phyloP scores from a whole-genome alignment of 495 filamentous ascomycete species.

The Aspergillus funiculosus region DNA sequence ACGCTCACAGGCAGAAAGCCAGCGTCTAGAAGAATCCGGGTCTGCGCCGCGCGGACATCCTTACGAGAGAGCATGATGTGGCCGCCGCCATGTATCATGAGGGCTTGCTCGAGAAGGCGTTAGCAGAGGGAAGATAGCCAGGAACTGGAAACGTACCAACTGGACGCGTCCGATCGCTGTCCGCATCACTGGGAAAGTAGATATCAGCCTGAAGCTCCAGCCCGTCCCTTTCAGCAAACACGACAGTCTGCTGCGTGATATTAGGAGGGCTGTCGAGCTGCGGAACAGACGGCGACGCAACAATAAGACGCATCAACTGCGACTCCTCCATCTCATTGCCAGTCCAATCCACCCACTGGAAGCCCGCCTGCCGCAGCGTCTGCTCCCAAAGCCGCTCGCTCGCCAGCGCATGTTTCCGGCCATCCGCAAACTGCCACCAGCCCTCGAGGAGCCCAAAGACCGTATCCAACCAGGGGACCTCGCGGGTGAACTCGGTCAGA shows the following conservation, averaged over 20 bases:
- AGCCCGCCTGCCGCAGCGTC: constrained; percentile 28
- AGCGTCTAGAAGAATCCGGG: constrained; percentile 27
- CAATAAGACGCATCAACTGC: background rate
- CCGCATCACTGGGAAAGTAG: constrained; percentile 30
- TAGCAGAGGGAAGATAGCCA: constrained; percentile 10
- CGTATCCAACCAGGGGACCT: constrained; percentile 37
- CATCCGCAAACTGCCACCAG: constrained; percentile 48
- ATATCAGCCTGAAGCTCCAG: constrained; percentile 30
- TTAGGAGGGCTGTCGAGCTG: background rate
- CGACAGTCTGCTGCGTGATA: background rate
- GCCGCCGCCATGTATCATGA: constrained; percentile 47
- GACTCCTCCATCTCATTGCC: constrained; percentile 5
- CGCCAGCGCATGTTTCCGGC: constrained; percentile 33
- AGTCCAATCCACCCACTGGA: constrained; percentile 33
- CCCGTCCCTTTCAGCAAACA: background rate
- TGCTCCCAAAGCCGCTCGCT: constrained; percentile 28
- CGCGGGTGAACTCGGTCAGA: constrained; percentile 41
- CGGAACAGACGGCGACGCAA: background rate
- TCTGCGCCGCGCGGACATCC: constrained; percentile 43
- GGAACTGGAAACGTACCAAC: constrained; percentile 3
- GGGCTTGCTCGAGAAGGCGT: too few species aligned
- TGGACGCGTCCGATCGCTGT: background rate
- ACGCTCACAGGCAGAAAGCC: constrained; percentile 50
- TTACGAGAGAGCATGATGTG: constrained; percentile 44
- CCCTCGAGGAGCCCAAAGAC: constrained; percentile 47